Base-by-base conservation (phyloP, 1,139 yeast genomes). In the Entelexis paramagnoliae region DNA sequence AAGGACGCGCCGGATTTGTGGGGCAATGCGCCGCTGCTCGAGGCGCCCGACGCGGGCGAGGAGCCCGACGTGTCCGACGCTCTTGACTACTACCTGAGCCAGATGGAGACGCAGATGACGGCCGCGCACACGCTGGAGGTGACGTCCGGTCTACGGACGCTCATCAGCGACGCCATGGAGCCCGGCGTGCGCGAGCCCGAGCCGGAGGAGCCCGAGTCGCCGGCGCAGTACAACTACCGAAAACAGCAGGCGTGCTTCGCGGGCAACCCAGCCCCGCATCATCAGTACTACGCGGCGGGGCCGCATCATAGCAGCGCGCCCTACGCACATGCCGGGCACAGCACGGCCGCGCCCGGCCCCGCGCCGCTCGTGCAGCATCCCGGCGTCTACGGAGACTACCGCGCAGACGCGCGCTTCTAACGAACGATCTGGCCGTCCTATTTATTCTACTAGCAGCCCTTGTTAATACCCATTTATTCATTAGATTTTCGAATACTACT, bases 41-140 rank as follows among this genome's bases (percentile, higher is more conserved):
- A 14, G 20, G 24, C n/a, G 6, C 32, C 43, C n/a, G 32, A 16
- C 1, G 22, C 16, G 7, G 29, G n/a, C 24, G 43, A 39, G 22
- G 43, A 39, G 16, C 43, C 13, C 1, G 33, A 39, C 7, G 22
- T 28, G 8, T 19, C 33, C 8, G 16, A 26, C n/a, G 43, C 33
- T n/a, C 33, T 26, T 8, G 43, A 39, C 22, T 26, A 26, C 33
- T 28, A 39, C 22, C 9, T 39, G 32, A 16, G 8, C 14, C 43
- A 39, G 22, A 17, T 39, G 32, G 43, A 39, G 22, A 39, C 19
- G 4, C 43, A 39, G 33, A n/a, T 39, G n/a, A 19, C 43, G n/a
- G 46, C 36, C 14, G 36, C 30, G 46, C 46, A 42, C 22, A 42
- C 46, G 10, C 36, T 42, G 14, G 46, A 42, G 14, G 46, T 42